Percentiles rank a stretch among this genome's conserved stretches.
Evolutionary conservation across 2,329 filamentous ascomycete species (phyloP).

Genomic region (Sporothrix brasiliensis): DNA sequence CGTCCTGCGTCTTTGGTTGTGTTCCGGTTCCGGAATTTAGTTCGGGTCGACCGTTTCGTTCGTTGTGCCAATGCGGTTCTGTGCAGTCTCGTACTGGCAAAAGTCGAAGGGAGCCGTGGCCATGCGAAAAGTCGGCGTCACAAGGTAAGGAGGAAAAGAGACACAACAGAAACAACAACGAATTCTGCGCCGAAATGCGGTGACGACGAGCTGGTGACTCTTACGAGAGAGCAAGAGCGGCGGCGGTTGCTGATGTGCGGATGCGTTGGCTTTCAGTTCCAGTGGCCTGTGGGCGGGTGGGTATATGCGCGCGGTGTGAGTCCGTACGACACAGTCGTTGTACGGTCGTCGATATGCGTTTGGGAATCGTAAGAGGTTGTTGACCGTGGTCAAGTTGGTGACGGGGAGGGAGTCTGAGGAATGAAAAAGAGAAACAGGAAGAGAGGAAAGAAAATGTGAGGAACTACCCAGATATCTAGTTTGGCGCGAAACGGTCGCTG

Average conservation of each 20-base stretch:
- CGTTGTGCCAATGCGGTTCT: constrained; percentile 12
- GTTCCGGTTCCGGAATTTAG: constrained; percentile 3
- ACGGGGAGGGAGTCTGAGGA: constrained; percentile 11
- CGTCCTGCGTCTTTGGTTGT: not conserved
- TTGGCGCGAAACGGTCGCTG: constrained; percentile 6
- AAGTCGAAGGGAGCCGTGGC: not conserved
- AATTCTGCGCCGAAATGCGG: constrained; percentile 8
- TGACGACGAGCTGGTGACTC: not conserved
- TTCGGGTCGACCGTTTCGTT: constrained; percentile 16
- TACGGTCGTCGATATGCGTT: constrained; percentile 1
- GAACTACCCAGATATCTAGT: constrained; percentile 8
- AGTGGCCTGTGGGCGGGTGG: not conserved
- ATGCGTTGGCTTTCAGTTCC: constrained; percentile 21
- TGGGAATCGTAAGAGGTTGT: not conserved
- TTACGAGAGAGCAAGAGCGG: not conserved
- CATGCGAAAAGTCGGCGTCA: not conserved
- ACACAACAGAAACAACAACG: too few relatives aligned
- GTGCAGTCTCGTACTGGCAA: not conserved
- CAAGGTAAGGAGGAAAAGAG: not conserved
- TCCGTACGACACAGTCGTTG: constrained; percentile 23
- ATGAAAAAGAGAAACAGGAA: not conserved
- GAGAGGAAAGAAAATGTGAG: not conserved
- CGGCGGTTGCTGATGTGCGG: constrained; percentile 18
- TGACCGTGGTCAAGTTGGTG: constrained; percentile 17
- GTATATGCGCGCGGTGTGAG: constrained; percentile 11